Evolutionary conservation across 1,284 basidiomycete genomes (phyloP).

Genomic region (Farysia itapuensis): DNA sequence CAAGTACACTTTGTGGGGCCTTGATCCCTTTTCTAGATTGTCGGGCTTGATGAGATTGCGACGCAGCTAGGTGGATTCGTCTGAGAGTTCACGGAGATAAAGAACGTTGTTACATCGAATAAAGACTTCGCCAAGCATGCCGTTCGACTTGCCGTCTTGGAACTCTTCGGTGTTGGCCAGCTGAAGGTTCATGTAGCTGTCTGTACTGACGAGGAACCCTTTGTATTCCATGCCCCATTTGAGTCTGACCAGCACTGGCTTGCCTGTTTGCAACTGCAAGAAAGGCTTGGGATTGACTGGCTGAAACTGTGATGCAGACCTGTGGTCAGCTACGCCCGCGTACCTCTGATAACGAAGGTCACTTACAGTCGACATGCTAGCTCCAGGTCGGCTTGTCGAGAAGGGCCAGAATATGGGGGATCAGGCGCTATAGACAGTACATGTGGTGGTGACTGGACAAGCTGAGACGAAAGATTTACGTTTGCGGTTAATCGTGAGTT

Average conservation of each 20-base stretch:
- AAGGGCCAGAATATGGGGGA: too few species aligned
- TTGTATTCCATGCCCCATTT: slow-evolving; percentile 99
- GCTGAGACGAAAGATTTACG: too few species aligned
- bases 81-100: slow-evolving; percentile 51
- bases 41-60: too few species aligned
- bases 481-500: too few species aligned
- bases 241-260: slow-evolving; percentile 88
- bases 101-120: slow-evolving; percentile 69
- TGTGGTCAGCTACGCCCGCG: too few species aligned
- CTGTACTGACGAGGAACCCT: slow-evolving; percentile 96
- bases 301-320: slow-evolving; percentile 65
- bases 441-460: too few species aligned
- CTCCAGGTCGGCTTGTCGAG: too few species aligned
- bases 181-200: slow-evolving; percentile 99
- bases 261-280: slow-evolving; percentile 95
- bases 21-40: too few species aligned
- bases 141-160: slow-evolving; percentile 92
- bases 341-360: too few species aligned
- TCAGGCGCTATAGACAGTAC: too few species aligned
- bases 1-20: too few species aligned
- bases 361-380: not conserved
- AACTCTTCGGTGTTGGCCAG: slow-evolving; percentile 98
- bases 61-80: too few species aligned
- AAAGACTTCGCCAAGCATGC: slow-evolving; percentile 95
- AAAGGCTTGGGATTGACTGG: slow-evolving; percentile 99